These are phyloP conservation scores for Vanrija pseudolonga DNA, from an alignment of 1,284 basidiomycete genomes.

Conservation along the genomic window DNA sequence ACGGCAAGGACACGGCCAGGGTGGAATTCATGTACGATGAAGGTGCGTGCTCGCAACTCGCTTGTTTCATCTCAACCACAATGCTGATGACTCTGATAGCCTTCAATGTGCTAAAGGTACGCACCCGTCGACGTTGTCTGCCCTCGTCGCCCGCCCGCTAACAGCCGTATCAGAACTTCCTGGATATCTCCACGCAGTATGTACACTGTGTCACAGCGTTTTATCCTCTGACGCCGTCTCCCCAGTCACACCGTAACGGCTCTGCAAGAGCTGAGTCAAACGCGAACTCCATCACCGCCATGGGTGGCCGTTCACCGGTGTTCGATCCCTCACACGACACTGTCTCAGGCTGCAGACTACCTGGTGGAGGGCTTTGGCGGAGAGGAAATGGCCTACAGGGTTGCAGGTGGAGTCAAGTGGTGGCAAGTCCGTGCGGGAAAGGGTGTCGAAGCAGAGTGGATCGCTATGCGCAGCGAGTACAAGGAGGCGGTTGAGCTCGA, in stretches of 20 bases:
- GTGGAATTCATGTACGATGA: constrained; percentile 77
- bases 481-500: not conserved
- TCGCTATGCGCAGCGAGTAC: constrained; percentile 59
- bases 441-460: constrained; percentile 87
- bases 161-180: constrained; percentile 54
- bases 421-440: constrained; percentile 83
- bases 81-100: constrained; percentile 45
- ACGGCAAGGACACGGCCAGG: constrained; percentile 57
- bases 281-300: constrained; percentile 78
- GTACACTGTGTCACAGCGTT: constrained; percentile 6
- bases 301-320: constrained; percentile 78
- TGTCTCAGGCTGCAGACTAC: constrained; percentile 70
- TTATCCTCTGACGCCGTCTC: not conserved
- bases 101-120: constrained; percentile 73
- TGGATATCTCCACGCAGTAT: constrained; percentile 56
- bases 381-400: constrained; percentile 63
- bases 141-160: not conserved
- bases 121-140: constrained; percentile 18
- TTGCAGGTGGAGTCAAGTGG: constrained; percentile 91
- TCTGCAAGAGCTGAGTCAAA: constrained; percentile 78
- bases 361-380: constrained; percentile 82
- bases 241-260: constrained; percentile 73
- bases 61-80: not conserved
- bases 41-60: constrained; percentile 42
- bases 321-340: constrained; percentile 60